A percentile compares a stretch with the other conserved stretches of the same genome.
These are phyloP conservation scores for Microsporum canis DNA, from an alignment of 2,329 filamentous ascomycete species.

Conservation along the genomic window DNA sequence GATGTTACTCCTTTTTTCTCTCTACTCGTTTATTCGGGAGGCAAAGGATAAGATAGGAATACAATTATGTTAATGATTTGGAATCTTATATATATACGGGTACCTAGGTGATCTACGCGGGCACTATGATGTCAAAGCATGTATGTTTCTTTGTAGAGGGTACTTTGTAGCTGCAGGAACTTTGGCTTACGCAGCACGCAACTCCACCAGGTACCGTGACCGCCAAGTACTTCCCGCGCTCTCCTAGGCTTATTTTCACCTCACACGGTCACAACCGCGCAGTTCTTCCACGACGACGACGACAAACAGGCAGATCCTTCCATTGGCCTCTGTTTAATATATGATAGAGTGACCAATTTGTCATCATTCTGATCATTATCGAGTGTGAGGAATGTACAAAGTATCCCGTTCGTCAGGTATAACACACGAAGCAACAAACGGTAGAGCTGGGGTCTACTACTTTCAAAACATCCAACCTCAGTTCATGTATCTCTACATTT, in stretches of 20 bases:
- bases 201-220: conserved; percentile 4
- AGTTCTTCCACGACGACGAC: neutral
- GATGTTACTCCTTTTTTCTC: neutral
- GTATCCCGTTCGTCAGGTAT: neutral
- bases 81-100: neutral
- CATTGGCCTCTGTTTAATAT: too few species aligned
- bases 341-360: too few species aligned
- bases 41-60: neutral
- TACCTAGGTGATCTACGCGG: neutral
- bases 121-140: neutral
- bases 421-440: neutral
- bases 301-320: neutral
- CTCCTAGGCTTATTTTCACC: neutral
- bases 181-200: neutral
- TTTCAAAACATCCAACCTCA: neutral
- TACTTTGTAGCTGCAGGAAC: neutral
- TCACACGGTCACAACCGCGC: neutral
- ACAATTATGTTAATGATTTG: neutral
- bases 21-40: neutral
- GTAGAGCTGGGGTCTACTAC: neutral
- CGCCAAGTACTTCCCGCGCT: conserved; percentile 4
- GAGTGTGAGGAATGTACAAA: neutral
- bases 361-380: too few species aligned
- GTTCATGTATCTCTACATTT: neutral
- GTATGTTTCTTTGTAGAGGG: neutral